A percentile compares a stretch with the other conserved stretches of the same genome.
phyloP scores from a whole-genome alignment of 441 rosid species.

The Rhodomyrtus psidioides region DNA sequence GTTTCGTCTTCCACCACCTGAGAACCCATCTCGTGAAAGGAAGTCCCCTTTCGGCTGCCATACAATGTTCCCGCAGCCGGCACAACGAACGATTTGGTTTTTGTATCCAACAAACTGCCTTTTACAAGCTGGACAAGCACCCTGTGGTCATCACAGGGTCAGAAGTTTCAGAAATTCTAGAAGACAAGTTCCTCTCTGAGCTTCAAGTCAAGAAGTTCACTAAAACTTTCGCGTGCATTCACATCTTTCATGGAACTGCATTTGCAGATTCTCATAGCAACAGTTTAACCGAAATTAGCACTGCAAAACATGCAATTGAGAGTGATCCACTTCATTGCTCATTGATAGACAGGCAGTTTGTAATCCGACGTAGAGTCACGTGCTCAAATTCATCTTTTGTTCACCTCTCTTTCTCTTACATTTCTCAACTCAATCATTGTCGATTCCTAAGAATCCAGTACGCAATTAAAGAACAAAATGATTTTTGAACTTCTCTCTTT shows the following conservation, averaged over 20 bases:
- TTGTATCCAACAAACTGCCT: slow-evolving; percentile 80
- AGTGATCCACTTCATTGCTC: background rate
- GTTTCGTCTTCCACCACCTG: slow-evolving; percentile 26
- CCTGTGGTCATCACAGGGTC: slow-evolving; percentile 26
- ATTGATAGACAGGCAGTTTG: background rate
- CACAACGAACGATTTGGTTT: slow-evolving; percentile 66
- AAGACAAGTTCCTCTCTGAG: background rate
- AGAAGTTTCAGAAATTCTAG: background rate
- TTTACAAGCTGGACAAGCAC: slow-evolving; percentile 88
- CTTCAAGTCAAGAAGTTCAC: background rate
- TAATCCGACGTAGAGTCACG: background rate
- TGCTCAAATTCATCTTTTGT: background rate
- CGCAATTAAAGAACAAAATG: background rate
- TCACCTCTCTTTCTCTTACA: background rate
- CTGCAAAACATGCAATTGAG: background rate
- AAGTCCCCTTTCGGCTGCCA: slow-evolving; percentile 85
- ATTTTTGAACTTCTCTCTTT: background rate
- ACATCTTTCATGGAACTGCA: background rate
- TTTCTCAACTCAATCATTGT: background rate
- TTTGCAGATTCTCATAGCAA: background rate
- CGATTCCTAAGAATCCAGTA: background rate
- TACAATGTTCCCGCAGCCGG: slow-evolving; percentile 78
- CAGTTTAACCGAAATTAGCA: background rate
- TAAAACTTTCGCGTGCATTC: background rate
- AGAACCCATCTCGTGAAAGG: slow-evolving; percentile 26